Percentiles rank a stretch among this genome's conserved stretches.
phyloP scores from a whole-genome alignment of 179 eudicot genomes.

The Patellifolia procumbens region DNA sequence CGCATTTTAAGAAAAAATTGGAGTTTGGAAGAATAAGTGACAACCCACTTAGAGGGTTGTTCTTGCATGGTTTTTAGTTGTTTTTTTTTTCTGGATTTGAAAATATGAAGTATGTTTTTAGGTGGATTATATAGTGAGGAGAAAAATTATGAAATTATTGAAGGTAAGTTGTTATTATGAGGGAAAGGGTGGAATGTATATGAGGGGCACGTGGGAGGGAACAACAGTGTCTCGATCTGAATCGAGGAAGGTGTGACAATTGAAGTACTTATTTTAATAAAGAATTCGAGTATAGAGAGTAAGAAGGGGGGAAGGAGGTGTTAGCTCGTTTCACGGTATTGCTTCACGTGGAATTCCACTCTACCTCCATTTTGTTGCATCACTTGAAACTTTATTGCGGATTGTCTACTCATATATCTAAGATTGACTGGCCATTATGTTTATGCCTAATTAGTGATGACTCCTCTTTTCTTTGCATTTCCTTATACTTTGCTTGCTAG shows the following conservation, averaged over 20 bases:
- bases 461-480: too few species aligned
- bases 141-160: not conserved
- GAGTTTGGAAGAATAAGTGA: constrained; percentile 12
- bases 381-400: not conserved
- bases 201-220: constrained; percentile 28
- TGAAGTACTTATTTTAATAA: not conserved
- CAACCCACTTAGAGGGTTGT: constrained; percentile 16
- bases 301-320: not conserved
- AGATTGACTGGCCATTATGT: too few species aligned
- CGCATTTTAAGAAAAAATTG: constrained; percentile 21
- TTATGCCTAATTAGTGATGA: too few species aligned
- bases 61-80: not conserved
- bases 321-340: constrained; percentile 19
- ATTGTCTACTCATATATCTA: not conserved
- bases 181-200: not conserved
- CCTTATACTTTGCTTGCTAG: too few species aligned
- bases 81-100: not conserved
- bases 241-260: constrained; percentile 20
- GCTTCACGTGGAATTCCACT: constrained; percentile 28
- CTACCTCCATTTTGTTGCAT: not conserved
- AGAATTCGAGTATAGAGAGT: not conserved
- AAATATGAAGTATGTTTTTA: constrained; percentile 21
- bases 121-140: constrained; percentile 10
- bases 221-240: constrained; percentile 28
- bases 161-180: not conserved